Evolutionary conservation across 768 basidiomycete species (phyloP).

Genomic region (Boletus sp.): DNA sequence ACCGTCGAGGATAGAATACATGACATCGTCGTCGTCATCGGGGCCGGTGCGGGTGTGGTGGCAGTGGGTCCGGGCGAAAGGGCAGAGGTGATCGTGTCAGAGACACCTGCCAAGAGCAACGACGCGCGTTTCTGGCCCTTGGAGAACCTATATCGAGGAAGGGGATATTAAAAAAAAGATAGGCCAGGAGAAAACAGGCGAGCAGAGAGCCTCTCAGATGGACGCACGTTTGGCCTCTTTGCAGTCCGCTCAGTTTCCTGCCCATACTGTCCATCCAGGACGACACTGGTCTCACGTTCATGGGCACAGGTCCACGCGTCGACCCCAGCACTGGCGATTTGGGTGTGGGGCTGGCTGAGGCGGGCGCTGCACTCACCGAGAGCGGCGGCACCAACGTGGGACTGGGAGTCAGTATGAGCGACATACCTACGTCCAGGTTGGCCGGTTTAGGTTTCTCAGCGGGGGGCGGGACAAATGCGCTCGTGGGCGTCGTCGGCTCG

Average conservation of each 20-base stretch:
- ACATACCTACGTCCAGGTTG: conserved; percentile 11
- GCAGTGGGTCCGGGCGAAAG: conserved; percentile 38
- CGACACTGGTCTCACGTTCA: conserved; percentile 28
- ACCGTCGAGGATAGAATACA: conserved; percentile 18
- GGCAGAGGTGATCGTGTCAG: conserved; percentile 50
- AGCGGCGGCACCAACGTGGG: conserved; percentile 5
- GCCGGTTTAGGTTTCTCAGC: neutral
- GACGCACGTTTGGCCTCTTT: conserved; percentile 50
- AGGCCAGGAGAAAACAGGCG: neutral
- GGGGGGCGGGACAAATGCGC: neutral
- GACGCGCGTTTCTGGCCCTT: conserved; percentile 70
- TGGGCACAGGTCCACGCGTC: conserved; percentile 20
- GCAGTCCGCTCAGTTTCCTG: conserved; percentile 58
- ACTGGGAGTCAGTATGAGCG: conserved; percentile 11
- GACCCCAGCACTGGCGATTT: neutral
- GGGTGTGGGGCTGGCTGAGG: neutral
- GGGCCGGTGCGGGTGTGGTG: conserved; percentile 22
- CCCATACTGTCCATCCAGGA: conserved; percentile 60
- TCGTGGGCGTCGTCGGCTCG: neutral
- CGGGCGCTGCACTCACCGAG: neutral
- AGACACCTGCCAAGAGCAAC: conserved; percentile 60
- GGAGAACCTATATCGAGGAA: conserved; percentile 44
- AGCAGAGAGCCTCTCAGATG: neutral
- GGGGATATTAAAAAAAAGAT: neutral
- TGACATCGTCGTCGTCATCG: neutral